Evolutionary conservation across 768 basidiomycete genomes (phyloP).

Genomic region (Auriscalpium vulgare): DNA sequence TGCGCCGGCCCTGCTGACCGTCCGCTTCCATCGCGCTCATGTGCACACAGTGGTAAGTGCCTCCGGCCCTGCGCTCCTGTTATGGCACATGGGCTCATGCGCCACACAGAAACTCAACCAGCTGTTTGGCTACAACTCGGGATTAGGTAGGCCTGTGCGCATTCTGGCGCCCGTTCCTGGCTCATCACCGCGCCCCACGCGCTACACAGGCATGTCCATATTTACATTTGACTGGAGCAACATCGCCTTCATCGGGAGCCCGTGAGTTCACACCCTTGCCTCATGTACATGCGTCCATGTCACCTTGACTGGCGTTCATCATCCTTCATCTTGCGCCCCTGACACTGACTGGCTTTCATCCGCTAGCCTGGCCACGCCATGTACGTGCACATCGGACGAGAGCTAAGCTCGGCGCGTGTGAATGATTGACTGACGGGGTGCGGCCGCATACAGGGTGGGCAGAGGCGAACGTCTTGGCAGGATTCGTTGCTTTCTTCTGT

Average conservation of each 20-base stretch:
- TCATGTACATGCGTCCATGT: too few species aligned
- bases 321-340: background rate
- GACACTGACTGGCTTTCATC: background rate
- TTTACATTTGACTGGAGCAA: conserved; percentile 79
- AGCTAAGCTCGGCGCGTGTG: background rate
- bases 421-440: background rate
- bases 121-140: conserved; percentile 46
- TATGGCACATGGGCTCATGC: background rate
- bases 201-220: conserved; percentile 45
- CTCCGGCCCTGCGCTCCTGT: background rate
- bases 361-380: conserved; percentile 59
- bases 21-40: background rate
- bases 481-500: conserved; percentile 39
- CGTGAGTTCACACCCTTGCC: conserved; percentile 5
- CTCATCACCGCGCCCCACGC: background rate
- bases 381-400: conserved; percentile 19
- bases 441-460: conserved; percentile 44
- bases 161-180: background rate
- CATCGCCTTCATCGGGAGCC: conserved; percentile 16
- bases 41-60: conserved; percentile 13
- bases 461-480: conserved; percentile 58
- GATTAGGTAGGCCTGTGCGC: conserved; percentile 3
- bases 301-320: too few species aligned
- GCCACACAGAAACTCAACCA: conserved; percentile 26
- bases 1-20: background rate